Conservation (phyloP, 768 basidiomycete species). For the Phylloporus arenicola region DNA sequence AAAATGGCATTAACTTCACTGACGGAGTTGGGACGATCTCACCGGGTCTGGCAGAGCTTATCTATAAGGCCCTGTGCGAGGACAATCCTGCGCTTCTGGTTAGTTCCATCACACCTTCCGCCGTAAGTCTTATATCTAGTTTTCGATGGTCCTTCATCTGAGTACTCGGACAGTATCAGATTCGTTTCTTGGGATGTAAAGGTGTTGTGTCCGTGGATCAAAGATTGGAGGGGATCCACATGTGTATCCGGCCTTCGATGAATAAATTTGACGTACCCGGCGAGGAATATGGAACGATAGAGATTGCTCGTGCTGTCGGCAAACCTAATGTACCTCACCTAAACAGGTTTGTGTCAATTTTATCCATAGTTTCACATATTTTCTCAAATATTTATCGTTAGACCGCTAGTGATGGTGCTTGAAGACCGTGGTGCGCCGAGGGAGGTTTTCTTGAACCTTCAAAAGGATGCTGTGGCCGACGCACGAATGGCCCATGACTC, state of each 20-base stretch:
- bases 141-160: not conserved
- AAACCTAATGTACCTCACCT: slow-evolving; percentile 59
- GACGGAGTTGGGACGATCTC: slow-evolving; percentile 84
- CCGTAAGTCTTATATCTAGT: slow-evolving; percentile 39
- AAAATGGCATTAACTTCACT: slow-evolving; percentile 47
- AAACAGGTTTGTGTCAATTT: slow-evolving; percentile 56
- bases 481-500: slow-evolving; percentile 59
- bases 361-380: not conserved
- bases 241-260: slow-evolving; percentile 72
- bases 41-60: slow-evolving; percentile 45
- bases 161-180: slow-evolving; percentile 53
- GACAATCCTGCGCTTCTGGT: slow-evolving; percentile 33
- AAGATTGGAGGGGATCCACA: slow-evolving; percentile 46
- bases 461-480: slow-evolving; percentile 50
- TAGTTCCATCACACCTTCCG: slow-evolving; percentile 47
- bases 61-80: slow-evolving; percentile 53
- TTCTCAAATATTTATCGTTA: slow-evolving; percentile 22
- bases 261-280: slow-evolving; percentile 59
- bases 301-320: slow-evolving; percentile 64
- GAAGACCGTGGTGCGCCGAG: slow-evolving; percentile 66
- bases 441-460: slow-evolving; percentile 56
- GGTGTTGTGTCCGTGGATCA: slow-evolving; percentile 73
- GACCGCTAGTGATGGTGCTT: slow-evolving; percentile 70
- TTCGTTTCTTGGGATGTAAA: slow-evolving; percentile 80
- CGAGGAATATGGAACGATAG: slow-evolving; percentile 53